Base-by-base conservation (phyloP, 768 basidiomycete species). In the Ramaria rubella region DNA sequence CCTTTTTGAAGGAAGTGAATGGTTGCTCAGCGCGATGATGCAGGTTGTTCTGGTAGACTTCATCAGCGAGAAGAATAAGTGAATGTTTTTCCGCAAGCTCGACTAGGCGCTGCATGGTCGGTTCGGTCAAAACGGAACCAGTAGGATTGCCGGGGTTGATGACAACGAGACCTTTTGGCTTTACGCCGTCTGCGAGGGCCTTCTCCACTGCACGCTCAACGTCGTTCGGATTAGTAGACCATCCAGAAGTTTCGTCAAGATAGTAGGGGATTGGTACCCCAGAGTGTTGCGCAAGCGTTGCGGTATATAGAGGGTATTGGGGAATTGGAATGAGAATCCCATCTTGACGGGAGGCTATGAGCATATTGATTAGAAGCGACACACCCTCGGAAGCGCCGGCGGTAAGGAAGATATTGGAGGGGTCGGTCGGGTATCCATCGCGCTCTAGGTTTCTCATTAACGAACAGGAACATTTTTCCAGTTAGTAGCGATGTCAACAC, bases 71-170 rank as follows among this genome's bases (percentile, higher is more conserved):
- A 50, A 99, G 81, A 21, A 95, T 87, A 57, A 99, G 83, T 6
- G 76, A 75, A 72, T 97, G 76, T 62, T 87, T 77, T 67, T 94
- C 89, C 72, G 93, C 95, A 9, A 98, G 71, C 26, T 81, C 72
- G n/a, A 96, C 82, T 57, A 99, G 79, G 49, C 79, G 73, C 56
- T 77, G 73, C 77, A 93, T 89, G 21, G 87, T 89, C 27, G 70
- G 61, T 57, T 81, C 76, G 60, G 84, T 80, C 11, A 99, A 80
- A 50, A 95, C 78, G 4, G 86, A 82, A 40, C 95, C 96, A 0
- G 96, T 98, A 21, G 96, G 95, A 73, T 98, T 99, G 23, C 95
- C 95, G 0, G 95, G 95, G 75, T 99, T 99, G 78, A 99, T 98
- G 65, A 99, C 81, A 60, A 98, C 95, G 57, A 99, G 81, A 5